Percentiles rank a stretch among this genome's conserved stretches.
phyloP scores from a whole-genome alignment of 805 yeast genomes.

The Candida stauntonica region DNA sequence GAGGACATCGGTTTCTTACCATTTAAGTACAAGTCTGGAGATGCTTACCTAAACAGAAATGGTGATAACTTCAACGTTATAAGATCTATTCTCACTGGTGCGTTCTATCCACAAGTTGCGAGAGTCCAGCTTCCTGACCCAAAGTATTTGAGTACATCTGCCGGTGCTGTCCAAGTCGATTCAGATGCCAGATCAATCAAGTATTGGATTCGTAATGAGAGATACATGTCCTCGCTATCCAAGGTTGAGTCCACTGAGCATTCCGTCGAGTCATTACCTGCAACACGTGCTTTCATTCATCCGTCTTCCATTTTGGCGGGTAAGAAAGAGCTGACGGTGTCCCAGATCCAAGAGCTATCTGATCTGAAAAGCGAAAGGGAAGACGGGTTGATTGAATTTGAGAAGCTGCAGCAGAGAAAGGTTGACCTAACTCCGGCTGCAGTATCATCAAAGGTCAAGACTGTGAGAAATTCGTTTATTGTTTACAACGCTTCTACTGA shows the following conservation, averaged over 20 bases:
- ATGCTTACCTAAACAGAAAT: conserved; percentile 46
- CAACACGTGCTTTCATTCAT: conserved; percentile 74
- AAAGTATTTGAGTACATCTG: conserved; percentile 59
- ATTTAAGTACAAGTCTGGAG: conserved; percentile 36
- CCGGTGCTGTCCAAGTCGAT: conserved; percentile 83
- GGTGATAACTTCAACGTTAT: conserved; percentile 46
- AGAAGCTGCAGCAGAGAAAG: conserved; percentile 25
- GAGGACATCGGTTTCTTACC: conserved; percentile 78
- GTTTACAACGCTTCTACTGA: conserved; percentile 56
- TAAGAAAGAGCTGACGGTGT: conserved; percentile 26
- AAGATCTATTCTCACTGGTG: conserved; percentile 68
- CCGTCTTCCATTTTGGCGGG: conserved; percentile 79
- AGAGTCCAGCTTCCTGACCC: conserved; percentile 80
- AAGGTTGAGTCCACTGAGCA: conserved; percentile 12
- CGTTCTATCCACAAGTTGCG: conserved; percentile 80
- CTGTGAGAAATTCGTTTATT: conserved; percentile 53
- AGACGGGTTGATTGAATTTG: conserved; percentile 37
- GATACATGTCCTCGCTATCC: conserved; percentile 30
- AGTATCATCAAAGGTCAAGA: conserved; percentile 23
- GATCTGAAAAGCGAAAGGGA: conserved; percentile 32
- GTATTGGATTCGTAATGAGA: conserved; percentile 68
- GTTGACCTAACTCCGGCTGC: conserved; percentile 39
- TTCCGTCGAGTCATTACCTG: conserved; percentile 39
- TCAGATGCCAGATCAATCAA: conserved; percentile 72
- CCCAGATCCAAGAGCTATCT: conserved; percentile 22